These are phyloP conservation scores for Pseudomicrostroma phylloplanum DNA, from an alignment of 1,284 basidiomycete species.

Conservation along the genomic window DNA sequence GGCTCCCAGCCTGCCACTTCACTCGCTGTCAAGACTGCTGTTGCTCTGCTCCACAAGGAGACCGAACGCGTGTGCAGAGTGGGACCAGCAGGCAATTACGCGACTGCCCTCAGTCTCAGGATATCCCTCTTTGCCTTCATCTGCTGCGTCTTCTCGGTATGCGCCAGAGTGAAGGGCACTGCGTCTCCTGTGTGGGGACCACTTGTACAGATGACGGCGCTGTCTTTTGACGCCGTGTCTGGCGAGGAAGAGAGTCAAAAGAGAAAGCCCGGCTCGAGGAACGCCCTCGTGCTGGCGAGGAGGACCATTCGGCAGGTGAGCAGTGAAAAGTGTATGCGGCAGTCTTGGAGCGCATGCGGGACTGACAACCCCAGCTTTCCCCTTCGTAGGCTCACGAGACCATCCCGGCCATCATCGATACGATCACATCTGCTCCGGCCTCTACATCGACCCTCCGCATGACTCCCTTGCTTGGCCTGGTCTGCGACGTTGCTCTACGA, in stretches of 20 bases:
- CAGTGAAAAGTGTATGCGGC: neutral
- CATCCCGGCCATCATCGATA: slow-evolving; percentile 27
- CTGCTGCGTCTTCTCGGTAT: slow-evolving; percentile 56
- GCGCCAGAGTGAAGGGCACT: slow-evolving; percentile 42
- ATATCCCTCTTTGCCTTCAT: slow-evolving; percentile 71
- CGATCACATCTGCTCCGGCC: slow-evolving; percentile 20
- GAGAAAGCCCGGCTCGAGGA: slow-evolving; percentile 9
- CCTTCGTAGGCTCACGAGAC: slow-evolving; percentile 13
- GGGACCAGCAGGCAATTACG: slow-evolving; percentile 17
- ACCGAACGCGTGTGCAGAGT: slow-evolving; percentile 52
- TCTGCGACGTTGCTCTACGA: slow-evolving; percentile 27
- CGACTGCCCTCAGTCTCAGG: slow-evolving; percentile 53
- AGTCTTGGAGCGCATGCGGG: neutral
- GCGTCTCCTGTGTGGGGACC: slow-evolving; percentile 19
- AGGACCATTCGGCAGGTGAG: slow-evolving; percentile 25
- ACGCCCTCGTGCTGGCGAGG: slow-evolving; percentile 22
- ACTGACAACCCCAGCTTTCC: neutral
- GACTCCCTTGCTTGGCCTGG: slow-evolving; percentile 29
- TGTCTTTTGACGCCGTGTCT: slow-evolving; percentile 17
- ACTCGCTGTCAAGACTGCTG: slow-evolving; percentile 61
- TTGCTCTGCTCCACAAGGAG: slow-evolving; percentile 67
- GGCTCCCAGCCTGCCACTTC: slow-evolving; percentile 46
- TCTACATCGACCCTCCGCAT: slow-evolving; percentile 23
- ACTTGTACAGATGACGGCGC: slow-evolving; percentile 29
- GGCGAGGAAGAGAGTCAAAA: neutral